Evolutionary conservation across 805 yeast species (phyloP).

Genomic region (Wickerhamiella brachini): DNA sequence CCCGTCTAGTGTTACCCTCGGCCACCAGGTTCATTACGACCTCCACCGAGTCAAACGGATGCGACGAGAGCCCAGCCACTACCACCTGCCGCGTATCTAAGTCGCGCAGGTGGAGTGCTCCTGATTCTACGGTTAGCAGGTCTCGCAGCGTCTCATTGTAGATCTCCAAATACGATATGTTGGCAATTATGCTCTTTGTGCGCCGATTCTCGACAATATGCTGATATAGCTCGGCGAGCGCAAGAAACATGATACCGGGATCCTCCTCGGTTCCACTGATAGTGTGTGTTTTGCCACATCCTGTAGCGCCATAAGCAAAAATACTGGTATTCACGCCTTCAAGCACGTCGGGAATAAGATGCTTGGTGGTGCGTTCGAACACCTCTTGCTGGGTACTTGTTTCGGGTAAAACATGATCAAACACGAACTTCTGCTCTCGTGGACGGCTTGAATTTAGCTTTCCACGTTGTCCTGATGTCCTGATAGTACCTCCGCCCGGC

Average conservation of each 20-base stretch:
- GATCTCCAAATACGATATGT: constrained; percentile 61
- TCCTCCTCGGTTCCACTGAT: constrained; percentile 58
- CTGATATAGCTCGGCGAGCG: constrained; percentile 62
- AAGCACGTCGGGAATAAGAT: constrained; percentile 56
- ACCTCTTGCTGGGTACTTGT: constrained; percentile 52
- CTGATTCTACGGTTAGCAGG: constrained; percentile 30
- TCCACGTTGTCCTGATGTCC: neutral
- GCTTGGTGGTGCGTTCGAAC: constrained; percentile 50
- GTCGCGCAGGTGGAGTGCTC: constrained; percentile 43
- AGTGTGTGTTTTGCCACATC: constrained; percentile 94
- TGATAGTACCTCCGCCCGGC: neutral
- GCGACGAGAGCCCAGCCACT: constrained; percentile 58
- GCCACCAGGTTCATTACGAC: constrained; percentile 14
- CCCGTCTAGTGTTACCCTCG: constrained; percentile 28
- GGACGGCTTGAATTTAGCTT: constrained; percentile 1
- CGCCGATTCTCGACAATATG: constrained; percentile 38
- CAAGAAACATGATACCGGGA: constrained; percentile 70
- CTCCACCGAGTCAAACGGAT: constrained; percentile 33
- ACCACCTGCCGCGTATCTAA: constrained; percentile 49
- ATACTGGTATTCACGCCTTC: constrained; percentile 86
- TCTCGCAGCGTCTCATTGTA: constrained; percentile 85
- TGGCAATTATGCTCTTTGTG: constrained; percentile 42
- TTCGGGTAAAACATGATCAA: constrained; percentile 66
- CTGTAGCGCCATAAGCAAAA: constrained; percentile 92
- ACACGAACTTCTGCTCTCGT: constrained; percentile 37